Percentiles rank a stretch among this genome's conserved stretches.
phyloP scores from a whole-genome alignment of 768 basidiomycete genomes.

The Neoboletus magnificus region DNA sequence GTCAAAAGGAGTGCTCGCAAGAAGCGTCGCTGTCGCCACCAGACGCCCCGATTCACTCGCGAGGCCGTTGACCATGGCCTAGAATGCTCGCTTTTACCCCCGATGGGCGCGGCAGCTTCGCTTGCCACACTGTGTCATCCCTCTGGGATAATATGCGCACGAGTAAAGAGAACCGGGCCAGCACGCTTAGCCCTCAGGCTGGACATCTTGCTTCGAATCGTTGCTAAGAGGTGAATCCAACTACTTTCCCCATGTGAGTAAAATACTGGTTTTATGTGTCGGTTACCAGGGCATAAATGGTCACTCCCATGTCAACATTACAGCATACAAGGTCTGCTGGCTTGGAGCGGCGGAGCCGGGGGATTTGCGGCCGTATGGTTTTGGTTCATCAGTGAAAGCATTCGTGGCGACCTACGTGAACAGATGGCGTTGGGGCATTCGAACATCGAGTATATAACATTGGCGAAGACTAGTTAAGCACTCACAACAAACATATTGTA shows the following conservation, averaged over 20 bases:
- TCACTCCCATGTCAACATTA: too few species aligned
- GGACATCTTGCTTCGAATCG: neutral
- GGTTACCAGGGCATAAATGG: neutral
- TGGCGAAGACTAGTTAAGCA: too few species aligned
- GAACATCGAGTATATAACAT: neutral
- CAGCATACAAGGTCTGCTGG: neutral
- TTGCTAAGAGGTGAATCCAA: neutral
- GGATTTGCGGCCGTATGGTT: neutral
- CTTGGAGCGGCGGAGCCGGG: neutral
- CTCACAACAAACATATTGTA: neutral
- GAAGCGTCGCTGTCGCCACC: neutral
- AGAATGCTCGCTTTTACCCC: neutral
- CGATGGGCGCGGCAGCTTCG: neutral
- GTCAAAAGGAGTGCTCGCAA: neutral
- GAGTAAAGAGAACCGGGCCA: neutral
- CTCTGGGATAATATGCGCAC: too few species aligned
- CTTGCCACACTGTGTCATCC: too few species aligned
- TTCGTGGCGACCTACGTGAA: neutral
- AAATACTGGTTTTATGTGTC: too few species aligned
- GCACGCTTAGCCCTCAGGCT: neutral
- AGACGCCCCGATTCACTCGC: neutral
- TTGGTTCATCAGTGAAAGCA: neutral
- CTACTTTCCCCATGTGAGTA: neutral
- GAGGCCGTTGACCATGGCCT: neutral
- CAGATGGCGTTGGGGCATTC: neutral